These are phyloP conservation scores for Leccinum broughii DNA, from an alignment of 768 basidiomycete genomes.

Conservation along the genomic window DNA sequence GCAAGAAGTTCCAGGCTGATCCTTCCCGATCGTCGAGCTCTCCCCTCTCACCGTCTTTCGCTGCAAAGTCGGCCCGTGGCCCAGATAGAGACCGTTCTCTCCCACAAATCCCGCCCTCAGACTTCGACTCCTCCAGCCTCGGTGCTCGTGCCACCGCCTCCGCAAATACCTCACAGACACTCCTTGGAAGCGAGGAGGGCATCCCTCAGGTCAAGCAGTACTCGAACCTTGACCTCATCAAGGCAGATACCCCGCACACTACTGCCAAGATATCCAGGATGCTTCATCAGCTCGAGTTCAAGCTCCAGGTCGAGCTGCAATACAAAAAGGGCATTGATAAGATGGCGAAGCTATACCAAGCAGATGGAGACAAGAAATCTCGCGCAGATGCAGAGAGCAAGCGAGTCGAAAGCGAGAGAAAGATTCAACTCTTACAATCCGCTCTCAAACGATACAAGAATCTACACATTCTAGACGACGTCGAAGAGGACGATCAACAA, in stretches of 20 bases:
- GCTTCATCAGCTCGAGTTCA: conserved; percentile 99
- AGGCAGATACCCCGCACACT: conserved; percentile 95
- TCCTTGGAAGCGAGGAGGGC: conserved; percentile 40
- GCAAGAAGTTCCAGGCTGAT: conserved; percentile 67
- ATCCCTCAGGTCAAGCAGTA: conserved; percentile 62
- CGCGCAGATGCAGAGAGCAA: conserved; percentile 92
- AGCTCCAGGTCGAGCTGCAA: conserved; percentile 96
- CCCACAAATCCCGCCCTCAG: conserved; percentile 54
- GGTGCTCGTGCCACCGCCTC: conserved; percentile 38
- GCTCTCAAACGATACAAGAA: conserved; percentile 97
- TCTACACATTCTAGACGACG: conserved; percentile 88
- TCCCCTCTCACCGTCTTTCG: conserved; percentile 26
- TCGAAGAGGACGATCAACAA: conserved; percentile 81
- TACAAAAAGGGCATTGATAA: conserved; percentile 99
- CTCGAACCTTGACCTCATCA: conserved; percentile 90
- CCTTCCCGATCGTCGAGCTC: conserved; percentile 52
- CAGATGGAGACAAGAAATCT: conserved; percentile 96
- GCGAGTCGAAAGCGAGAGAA: conserved; percentile 92
- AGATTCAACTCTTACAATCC: conserved; percentile 88
- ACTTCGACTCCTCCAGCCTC: conserved; percentile 39
- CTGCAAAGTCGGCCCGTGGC: conserved; percentile 17
- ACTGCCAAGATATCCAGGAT: conserved; percentile 95
- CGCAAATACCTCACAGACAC: conserved; percentile 42
- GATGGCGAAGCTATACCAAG: conserved; percentile 96
- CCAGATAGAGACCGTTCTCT: conserved; percentile 36